phyloP scores from a whole-genome alignment of 768 basidiomycete genomes.

The Tulasnella sp. region DNA sequence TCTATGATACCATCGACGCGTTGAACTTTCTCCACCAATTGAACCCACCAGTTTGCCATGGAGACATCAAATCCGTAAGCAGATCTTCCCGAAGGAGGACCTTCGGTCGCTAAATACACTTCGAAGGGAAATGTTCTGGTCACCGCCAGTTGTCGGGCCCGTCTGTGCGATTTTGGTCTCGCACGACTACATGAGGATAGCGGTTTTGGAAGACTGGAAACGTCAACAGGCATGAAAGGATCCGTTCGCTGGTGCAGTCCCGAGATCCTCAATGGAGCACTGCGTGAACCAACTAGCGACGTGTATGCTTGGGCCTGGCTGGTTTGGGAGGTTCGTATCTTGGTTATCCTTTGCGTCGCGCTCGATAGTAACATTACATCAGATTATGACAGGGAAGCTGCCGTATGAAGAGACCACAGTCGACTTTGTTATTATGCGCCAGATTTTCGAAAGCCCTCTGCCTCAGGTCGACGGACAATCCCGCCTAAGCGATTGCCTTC shows the following conservation, averaged over 20 bases:
- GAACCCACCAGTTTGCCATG: no score
- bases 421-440: background rate
- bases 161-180: conserved; percentile 10
- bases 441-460: background rate
- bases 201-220: conserved; percentile 6
- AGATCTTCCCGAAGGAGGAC: no score
- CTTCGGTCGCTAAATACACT: no score
- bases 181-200: background rate
- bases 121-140: no score
- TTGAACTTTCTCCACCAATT: no score
- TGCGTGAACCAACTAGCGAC: background rate
- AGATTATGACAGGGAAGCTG: background rate
- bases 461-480: background rate
- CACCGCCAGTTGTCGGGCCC: no score
- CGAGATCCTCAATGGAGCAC: conserved; percentile 9
- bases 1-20: no score
- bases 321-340: background rate
- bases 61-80: no score
- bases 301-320: conserved; percentile 17
- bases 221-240: background rate
- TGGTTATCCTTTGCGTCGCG: background rate
- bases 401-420: background rate
- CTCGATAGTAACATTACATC: background rate
- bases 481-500: background rate
- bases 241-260: conserved; percentile 14